Conservation (phyloP, 768 basidiomycete species). For the Podaxis sp. region DNA sequence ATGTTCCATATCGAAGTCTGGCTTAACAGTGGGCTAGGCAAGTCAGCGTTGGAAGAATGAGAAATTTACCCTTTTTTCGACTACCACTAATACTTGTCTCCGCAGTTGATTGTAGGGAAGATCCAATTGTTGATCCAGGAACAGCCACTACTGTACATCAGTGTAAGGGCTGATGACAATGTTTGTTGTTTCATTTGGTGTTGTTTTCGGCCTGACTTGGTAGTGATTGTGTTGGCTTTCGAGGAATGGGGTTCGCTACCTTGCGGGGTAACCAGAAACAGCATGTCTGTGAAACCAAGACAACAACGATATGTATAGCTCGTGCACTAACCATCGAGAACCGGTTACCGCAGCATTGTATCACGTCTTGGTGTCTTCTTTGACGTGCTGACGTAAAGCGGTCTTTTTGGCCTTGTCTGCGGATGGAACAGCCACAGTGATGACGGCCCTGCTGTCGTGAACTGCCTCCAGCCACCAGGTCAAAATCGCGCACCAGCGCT, state of each 20-base stretch:
- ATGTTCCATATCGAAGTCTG: background rate
- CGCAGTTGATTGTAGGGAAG: background rate
- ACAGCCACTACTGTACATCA: background rate
- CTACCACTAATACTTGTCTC: too few relatives aligned
- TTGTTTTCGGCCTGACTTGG: background rate
- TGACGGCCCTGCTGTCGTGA: background rate
- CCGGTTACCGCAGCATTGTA: too few relatives aligned
- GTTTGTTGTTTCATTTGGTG: background rate
- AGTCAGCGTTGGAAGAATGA: too few relatives aligned
- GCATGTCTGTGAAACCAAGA: background rate
- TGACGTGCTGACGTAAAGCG: slow-evolving; percentile 1
- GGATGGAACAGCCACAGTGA: background rate
- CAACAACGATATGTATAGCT: background rate
- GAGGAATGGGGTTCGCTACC: background rate
- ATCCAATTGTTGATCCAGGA: background rate
- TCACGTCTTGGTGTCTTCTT: background rate
- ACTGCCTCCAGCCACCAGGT: slow-evolving; percentile 4
- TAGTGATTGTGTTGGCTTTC: background rate
- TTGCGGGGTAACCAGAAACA: background rate
- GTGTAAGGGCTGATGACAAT: background rate
- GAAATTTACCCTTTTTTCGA: too few relatives aligned
- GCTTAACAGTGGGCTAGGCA: background rate
- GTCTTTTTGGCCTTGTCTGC: slow-evolving; percentile 3
- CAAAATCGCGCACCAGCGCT: background rate
- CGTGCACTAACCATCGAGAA: too few relatives aligned